Percentiles rank a stretch among this genome's conserved stretches.
These are phyloP conservation scores for Westerdykella aurantiaca DNA, from an alignment of 2,329 filamentous ascomycete genomes.

Conservation along the genomic window DNA sequence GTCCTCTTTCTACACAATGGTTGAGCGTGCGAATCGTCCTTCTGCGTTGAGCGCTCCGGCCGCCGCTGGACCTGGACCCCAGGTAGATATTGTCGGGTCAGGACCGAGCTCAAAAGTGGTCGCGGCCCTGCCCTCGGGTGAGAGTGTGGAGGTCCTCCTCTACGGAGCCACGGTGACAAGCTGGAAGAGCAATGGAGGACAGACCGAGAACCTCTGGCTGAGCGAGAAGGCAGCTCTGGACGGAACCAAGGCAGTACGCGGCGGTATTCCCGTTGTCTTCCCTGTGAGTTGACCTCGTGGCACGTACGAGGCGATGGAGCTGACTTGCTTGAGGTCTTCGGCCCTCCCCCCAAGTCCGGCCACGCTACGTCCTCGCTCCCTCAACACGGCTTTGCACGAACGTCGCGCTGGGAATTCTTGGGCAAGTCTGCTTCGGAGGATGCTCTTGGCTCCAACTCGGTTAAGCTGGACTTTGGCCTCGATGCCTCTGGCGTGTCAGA, in stretches of 20 bases:
- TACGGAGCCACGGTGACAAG: constrained; percentile 87
- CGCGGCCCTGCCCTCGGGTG: constrained; percentile 78
- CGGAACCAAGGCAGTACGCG: constrained; percentile 81
- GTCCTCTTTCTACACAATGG: constrained; percentile 47
- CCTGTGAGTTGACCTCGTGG: constrained; percentile 56
- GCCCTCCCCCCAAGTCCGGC: constrained; percentile 64
- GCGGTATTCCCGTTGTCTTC: constrained; percentile 88
- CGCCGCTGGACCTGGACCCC: constrained; percentile 58
- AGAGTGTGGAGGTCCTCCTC: constrained; percentile 80
- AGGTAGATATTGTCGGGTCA: constrained; percentile 71
- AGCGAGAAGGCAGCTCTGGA: constrained; percentile 76
- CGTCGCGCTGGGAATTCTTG: constrained; percentile 85
- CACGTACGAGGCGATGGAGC: not conserved
- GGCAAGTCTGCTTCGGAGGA: constrained; percentile 73
- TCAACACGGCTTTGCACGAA: constrained; percentile 93
- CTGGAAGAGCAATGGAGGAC: constrained; percentile 77
- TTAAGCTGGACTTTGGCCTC: constrained; percentile 95
- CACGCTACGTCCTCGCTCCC: constrained; percentile 73
- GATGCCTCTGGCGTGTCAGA: constrained; percentile 65
- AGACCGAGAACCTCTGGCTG: constrained; percentile 75
- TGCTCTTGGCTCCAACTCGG: constrained; percentile 48
- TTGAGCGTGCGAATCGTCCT: constrained; percentile 81
- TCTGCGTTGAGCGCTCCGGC: constrained; percentile 58
- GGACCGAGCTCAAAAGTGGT: constrained; percentile 66
- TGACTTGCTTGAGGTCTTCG: constrained; percentile 63